A percentile compares a stretch with the other conserved stretches of the same genome.
Evolutionary conservation across 2,329 filamentous ascomycete species (phyloP).

Genomic region (Rhexocercosporidium sp.): DNA sequence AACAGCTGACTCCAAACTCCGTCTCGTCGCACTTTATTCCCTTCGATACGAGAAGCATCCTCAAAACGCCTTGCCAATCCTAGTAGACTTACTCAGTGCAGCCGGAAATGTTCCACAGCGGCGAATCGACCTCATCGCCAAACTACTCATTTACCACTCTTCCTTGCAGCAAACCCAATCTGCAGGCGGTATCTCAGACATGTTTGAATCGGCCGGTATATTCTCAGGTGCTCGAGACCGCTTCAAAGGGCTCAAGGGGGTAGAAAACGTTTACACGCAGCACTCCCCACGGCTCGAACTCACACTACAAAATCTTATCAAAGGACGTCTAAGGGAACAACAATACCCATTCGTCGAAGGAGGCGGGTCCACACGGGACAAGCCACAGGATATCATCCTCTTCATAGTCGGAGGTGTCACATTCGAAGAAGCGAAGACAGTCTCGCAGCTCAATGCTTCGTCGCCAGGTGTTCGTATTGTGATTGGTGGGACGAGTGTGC

Average conservation of each 20-base stretch:
- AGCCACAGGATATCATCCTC: slow-evolving; percentile 94
- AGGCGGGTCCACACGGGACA: slow-evolving; percentile 84
- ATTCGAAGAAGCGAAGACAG: slow-evolving; percentile 96
- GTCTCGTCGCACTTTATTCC: slow-evolving; percentile 91
- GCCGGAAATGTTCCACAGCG: slow-evolving; percentile 80
- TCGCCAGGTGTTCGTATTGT: slow-evolving; percentile 89
- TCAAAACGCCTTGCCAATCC: slow-evolving; percentile 80
- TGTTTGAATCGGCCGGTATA: slow-evolving; percentile 90
- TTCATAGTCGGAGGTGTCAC: slow-evolving; percentile 94
- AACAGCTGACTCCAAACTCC: slow-evolving; percentile 81
- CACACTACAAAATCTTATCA: slow-evolving; percentile 91
- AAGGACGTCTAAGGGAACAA: slow-evolving; percentile 83
- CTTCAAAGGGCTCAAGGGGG: slow-evolving; percentile 94
- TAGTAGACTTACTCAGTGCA: slow-evolving; percentile 84
- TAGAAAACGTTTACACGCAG: slow-evolving; percentile 99
- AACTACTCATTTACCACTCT: slow-evolving; percentile 83
- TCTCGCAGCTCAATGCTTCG: slow-evolving; percentile 92
- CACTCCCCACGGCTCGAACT: slow-evolving; percentile 88
- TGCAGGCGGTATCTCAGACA: slow-evolving; percentile 82
- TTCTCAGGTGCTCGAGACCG: slow-evolving; percentile 87
- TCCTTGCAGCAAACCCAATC: slow-evolving; percentile 81
- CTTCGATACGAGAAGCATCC: slow-evolving; percentile 89
- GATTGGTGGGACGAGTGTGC: slow-evolving; percentile 83
- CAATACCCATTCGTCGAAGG: slow-evolving; percentile 95
- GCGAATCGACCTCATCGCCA: slow-evolving; percentile 78